Evolutionary conservation across 1,284 basidiomycete species (phyloP), one percentile per base, ranked within the genome.

Genomic region (Apiotrichum veenhuisii): DNA sequence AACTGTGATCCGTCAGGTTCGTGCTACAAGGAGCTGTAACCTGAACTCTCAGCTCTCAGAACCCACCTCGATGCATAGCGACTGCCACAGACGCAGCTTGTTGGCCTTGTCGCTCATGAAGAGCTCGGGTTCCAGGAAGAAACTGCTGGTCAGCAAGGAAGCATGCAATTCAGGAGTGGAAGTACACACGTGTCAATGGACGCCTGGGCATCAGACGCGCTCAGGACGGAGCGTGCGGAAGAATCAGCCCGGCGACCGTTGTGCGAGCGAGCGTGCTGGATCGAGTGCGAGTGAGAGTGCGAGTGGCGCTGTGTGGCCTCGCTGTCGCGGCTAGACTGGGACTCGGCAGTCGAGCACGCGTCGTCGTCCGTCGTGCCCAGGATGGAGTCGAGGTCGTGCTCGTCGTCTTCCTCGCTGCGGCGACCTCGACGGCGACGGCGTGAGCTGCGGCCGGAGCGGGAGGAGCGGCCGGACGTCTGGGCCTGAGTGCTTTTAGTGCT

Each of bases 1-100:
- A 68, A 58, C 68, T 67, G 37, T 22, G n/a, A n/a, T n/a, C 12
- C 8, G 50, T 51, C 30, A 59, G n/a, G n/a, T n/a, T n/a, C n/a
- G n/a, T n/a, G n/a, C n/a, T n/a, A n/a, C n/a, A n/a, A n/a, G n/a
- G n/a, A n/a, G n/a, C n/a, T n/a, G n/a, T n/a, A n/a, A n/a, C n/a
- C n/a, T n/a, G n/a, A n/a, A n/a, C n/a, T 40, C 42, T 36, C 17
- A 27, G 30, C 23, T 9, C 30, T 3, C 9, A 14, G 2, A 37
- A 51, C 72, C 58, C 44, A 74, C 72, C 61, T 76, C 73, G 44
- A 73, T 61, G 46, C 72, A 74, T 25, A 76, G 59, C 1, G 74
- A 64, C 54, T 75, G 74, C 72, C 72, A 76, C 11, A 76, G 57
- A 15, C 66, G 62, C 11, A 76, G 62, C 55, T 73, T 73, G 57